Conservation (phyloP, 78 protist species). For the Goniomonas avonlea region DNA sequence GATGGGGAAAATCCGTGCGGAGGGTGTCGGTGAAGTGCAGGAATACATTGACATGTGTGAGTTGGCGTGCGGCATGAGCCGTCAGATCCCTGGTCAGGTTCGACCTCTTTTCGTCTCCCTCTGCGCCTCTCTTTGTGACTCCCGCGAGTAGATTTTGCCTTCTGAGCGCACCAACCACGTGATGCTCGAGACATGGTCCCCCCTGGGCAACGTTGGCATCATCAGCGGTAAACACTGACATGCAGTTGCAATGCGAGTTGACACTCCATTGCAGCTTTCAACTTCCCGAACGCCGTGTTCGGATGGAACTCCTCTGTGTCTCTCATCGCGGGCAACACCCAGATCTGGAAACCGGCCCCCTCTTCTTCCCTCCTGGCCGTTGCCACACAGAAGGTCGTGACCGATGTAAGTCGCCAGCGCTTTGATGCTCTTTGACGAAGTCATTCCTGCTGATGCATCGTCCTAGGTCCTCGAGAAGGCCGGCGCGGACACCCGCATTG, state of each 20-base stretch:
- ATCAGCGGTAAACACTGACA: too few relatives aligned
- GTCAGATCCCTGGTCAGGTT: constrained; percentile 66
- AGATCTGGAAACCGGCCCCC: too few relatives aligned
- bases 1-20: constrained; percentile 79
- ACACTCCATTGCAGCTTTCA: too few relatives aligned
- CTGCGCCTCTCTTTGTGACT: not conserved
- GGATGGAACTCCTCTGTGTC: constrained; percentile 79
- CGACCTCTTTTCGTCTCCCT: constrained; percentile 65
- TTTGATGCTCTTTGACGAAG: too few relatives aligned
- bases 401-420: too few relatives aligned
- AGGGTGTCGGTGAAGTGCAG: constrained; percentile 84
- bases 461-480: too few relatives aligned
- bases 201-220: constrained; percentile 78
- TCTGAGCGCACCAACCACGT: constrained; percentile 48
- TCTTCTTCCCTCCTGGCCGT: too few relatives aligned
- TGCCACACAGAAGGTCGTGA: too few relatives aligned
- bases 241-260: too few relatives aligned
- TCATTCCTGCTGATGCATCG: too few relatives aligned
- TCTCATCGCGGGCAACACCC: constrained; percentile 39
- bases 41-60: constrained; percentile 82
- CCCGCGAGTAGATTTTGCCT: not conserved
- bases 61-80: constrained; percentile 69
- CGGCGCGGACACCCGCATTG: too few relatives aligned
- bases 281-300: constrained; percentile 83
- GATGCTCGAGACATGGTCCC: constrained; percentile 77